Base-by-base conservation (phyloP, 2,329 filamentous ascomycete species). In the Cytospora piceicola region DNA sequence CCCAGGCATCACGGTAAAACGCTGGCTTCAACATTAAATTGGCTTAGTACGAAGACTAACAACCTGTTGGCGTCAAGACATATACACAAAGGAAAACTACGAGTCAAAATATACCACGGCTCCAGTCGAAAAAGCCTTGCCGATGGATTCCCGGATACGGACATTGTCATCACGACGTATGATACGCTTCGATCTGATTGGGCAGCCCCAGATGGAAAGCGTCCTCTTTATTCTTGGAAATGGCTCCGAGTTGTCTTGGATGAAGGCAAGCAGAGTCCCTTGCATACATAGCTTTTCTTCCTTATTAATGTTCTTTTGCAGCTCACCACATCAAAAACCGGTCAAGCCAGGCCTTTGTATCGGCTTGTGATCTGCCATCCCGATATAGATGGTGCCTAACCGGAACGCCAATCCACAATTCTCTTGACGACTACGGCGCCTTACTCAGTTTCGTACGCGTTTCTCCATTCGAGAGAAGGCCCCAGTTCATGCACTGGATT, bases 401-500 rank as follows among this genome's bases (percentile, higher is more conserved):
- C 0, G 78, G 78, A 9, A 80, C 78, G 0, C 78, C 78, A 0
- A 77, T 80, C 2, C 77, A 79, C 4, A 80, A 81, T 58, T 71
- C 71, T 0, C 70, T 82, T 0, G 75, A 80, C 24, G 78, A 81
- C 65, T 77, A 75, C 29, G 78, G 76, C 0, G 71, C 78, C 0
- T 69, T 81, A 0, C 65, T 80, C 0, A 62, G 62, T 20, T 80
- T 80, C 55, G 51, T 79, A 6, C 24, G 72, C 0, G 70, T 77
- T 6, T 56, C 61, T 0, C 67, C 71, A 0, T 71, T 77, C 30
- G 52, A 61, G 34, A 63, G 67, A 9, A 59, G 68, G 29, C 39
- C 60, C 3, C 22, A 54, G 12, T 76, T 76, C 55, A 39, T 68
- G 6, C 57, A 22, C 3, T 71, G 67, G 52, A 70, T 77, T 17